These are phyloP conservation scores for Raphanus sativus DNA, from an alignment of 345 rosid genomes.

Conservation along the genomic window DNA sequence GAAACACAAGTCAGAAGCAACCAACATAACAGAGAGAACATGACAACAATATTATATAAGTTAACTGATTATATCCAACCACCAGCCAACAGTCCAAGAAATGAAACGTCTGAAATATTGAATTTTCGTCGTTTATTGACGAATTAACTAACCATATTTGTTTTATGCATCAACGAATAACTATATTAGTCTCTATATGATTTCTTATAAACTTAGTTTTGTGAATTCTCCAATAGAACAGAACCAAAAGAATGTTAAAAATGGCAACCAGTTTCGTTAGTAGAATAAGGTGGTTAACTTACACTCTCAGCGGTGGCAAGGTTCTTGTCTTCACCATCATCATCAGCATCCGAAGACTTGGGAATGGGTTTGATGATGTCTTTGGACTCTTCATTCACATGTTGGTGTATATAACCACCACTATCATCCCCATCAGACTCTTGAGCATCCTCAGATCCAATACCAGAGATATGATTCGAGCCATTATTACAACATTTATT, in stretches of 20 bases:
- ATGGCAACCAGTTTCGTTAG: background rate
- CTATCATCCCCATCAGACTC: conserved; percentile 47
- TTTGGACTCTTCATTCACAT: conserved; percentile 32
- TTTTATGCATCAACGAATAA: background rate
- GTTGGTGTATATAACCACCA: conserved; percentile 41
- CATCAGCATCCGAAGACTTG: conserved; percentile 29
- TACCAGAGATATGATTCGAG: conserved; percentile 22
- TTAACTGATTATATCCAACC: background rate
- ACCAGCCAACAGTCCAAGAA: background rate
- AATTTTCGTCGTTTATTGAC: background rate
- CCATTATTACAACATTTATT: conserved; percentile 16
- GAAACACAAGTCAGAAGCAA: conserved; percentile 13
- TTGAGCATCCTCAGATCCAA: conserved; percentile 39
- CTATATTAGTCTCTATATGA: background rate
- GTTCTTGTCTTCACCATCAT: conserved; percentile 36
- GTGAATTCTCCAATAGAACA: background rate
- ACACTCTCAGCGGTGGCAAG: conserved; percentile 41
- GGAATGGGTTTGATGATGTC: conserved; percentile 26
- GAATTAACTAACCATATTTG: background rate
- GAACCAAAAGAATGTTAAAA: background rate
- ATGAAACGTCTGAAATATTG: background rate
- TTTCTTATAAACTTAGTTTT: background rate
- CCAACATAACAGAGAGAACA: background rate
- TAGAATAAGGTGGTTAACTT: background rate
- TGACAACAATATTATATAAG: background rate